Conservation (phyloP, 1,284 basidiomycete genomes). For the Inonotus hispidus region DNA sequence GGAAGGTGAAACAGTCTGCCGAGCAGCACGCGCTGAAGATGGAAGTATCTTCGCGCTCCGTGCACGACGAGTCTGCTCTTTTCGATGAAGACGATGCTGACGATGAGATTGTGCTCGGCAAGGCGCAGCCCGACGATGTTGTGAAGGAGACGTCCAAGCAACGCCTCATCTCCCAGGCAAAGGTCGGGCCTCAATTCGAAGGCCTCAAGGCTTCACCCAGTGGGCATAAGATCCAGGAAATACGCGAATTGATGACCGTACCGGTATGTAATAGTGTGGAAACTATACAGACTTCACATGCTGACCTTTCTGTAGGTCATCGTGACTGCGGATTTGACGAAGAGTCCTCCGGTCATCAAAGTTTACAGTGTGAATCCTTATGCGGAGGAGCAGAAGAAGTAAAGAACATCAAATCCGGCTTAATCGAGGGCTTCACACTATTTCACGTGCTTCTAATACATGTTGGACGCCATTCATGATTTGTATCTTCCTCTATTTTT, state of each 20-base stretch:
- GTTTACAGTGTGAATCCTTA: constrained; percentile 88
- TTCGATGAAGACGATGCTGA: constrained; percentile 84
- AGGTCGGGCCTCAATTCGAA: constrained; percentile 71
- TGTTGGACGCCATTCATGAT: background rate
- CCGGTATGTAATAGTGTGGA: constrained; percentile 54
- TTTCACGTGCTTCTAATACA: constrained; percentile 10
- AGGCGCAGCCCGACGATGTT: constrained; percentile 40
- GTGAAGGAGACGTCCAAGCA: constrained; percentile 64
- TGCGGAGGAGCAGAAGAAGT: constrained; percentile 33
- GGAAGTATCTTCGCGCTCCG: constrained; percentile 75
- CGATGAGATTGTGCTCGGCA: constrained; percentile 74
- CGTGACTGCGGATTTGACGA: constrained; percentile 87
- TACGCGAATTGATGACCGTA: constrained; percentile 84
- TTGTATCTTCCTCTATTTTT: background rate
- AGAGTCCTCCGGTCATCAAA: constrained; percentile 92
- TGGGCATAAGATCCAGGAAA: constrained; percentile 90
- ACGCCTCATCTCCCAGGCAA: constrained; percentile 68
- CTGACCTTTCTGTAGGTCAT: constrained; percentile 56
- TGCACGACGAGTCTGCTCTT: constrained; percentile 80
- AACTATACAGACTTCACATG: constrained; percentile 17
- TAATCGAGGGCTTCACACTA: background rate
- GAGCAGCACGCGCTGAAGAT: constrained; percentile 82
- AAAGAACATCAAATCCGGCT: background rate
- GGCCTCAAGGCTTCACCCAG: constrained; percentile 64
- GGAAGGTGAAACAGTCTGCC: constrained; percentile 85